Evolutionary conservation across 2,329 filamentous ascomycete genomes (phyloP).

Genomic region (Neonectria sp.): DNA sequence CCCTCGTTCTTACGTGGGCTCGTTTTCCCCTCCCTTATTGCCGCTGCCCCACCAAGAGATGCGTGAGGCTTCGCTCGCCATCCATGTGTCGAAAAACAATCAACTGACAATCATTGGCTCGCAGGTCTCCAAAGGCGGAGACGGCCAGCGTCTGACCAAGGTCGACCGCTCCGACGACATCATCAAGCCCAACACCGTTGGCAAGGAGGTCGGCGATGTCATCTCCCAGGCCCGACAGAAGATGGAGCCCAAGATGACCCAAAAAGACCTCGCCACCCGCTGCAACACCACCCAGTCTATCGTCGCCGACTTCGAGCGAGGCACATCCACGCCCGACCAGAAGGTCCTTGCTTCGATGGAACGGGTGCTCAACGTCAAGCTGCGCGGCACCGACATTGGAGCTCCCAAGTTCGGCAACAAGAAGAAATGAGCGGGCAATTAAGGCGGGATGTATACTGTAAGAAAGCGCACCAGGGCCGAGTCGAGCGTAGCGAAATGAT

Average conservation of each 20-base stretch:
- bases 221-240: conserved; percentile 86
- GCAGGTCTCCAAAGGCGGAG: conserved; percentile 56
- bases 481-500: conserved; percentile 49
- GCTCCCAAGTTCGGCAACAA: conserved; percentile 87
- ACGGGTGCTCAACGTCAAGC: conserved; percentile 88
- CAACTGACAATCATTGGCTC: conserved; percentile 34
- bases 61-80: conserved; percentile 3
- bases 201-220: conserved; percentile 83
- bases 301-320: conserved; percentile 89
- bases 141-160: conserved; percentile 97
- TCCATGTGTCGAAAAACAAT: background rate
- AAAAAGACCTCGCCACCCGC: conserved; percentile 88
- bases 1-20: conserved; percentile 13
- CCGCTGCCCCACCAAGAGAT: conserved; percentile 14
- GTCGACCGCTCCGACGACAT: conserved; percentile 98
- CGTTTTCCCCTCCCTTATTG: background rate
- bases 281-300: conserved; percentile 88
- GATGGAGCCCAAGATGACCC: conserved; percentile 95
- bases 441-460: conserved; percentile 37
- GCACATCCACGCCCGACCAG: conserved; percentile 84
- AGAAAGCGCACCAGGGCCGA: conserved; percentile 44
- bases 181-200: conserved; percentile 95
- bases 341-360: conserved; percentile 86
- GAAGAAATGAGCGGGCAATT: conserved; percentile 57
- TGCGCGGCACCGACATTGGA: conserved; percentile 89